phyloP scores from a whole-genome alignment of 2,329 filamentous ascomycete genomes.

The Trichoderma cornu-damae region DNA sequence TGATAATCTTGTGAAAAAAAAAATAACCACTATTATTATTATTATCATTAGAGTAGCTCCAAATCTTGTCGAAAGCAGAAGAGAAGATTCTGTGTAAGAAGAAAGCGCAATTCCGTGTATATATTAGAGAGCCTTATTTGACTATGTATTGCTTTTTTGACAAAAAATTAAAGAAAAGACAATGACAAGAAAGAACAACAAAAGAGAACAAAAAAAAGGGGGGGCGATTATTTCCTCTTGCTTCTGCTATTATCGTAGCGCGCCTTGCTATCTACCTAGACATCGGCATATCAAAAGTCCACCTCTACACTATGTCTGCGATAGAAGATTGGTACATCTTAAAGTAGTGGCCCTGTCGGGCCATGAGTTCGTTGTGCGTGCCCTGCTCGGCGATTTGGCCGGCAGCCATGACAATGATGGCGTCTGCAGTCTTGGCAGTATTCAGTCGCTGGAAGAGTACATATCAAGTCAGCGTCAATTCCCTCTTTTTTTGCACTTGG shows the following conservation, averaged over 20 bases:
- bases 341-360: neutral
- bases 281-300: neutral
- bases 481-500: neutral
- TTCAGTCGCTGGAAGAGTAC: neutral
- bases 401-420: constrained; percentile 3
- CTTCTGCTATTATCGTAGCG: neutral
- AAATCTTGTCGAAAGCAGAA: no score
- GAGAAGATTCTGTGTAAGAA: no score
- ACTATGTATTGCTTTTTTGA: neutral
- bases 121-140: no score
- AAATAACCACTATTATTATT: no score
- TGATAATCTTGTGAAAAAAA: no score
- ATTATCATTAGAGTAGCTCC: no score
- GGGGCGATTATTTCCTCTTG: neutral
- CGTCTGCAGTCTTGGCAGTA: constrained; percentile 9
- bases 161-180: no score
- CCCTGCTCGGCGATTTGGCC: constrained; percentile 15
- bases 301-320: neutral
- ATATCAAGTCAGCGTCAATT: neutral
- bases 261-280: neutral
- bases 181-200: no score
- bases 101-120: no score
- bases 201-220: neutral
- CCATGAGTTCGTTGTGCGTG: constrained; percentile 13
- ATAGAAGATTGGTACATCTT: constrained; percentile 12